Evolutionary conservation across 345 rosid species (phyloP), one percentile per base, ranked within the genome.

Genomic region (Rhodamnia argentea): DNA sequence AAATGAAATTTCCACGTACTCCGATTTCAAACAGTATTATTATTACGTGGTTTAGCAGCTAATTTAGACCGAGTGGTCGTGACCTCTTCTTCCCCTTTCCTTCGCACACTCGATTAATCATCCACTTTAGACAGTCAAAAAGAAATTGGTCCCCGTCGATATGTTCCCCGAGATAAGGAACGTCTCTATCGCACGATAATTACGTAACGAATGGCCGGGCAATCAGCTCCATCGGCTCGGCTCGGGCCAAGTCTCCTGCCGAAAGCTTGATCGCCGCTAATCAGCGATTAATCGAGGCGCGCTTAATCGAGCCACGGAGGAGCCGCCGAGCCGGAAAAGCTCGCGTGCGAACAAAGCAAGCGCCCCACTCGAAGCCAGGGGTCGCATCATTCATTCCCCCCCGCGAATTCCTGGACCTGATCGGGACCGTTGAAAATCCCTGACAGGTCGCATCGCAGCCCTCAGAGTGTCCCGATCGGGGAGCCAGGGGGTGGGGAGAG

Each of bases 261-360:
- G 2, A 10, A 23, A 56, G n/a, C n/a, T 57, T 3, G 11, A 10
- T 22, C 26, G 78, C 26, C 47, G 47, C 47, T 64, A 29, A 64
- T 64, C 47, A 4, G 81, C 26, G 13, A 18, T 5, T 20, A 11
- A 51, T 51, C 52, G 20, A 70, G 78, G 47, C 75, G 24, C 58
- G 20, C 20, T 6, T 18, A 22, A 23, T 10, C 5, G 0, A 23
- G 12, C 59, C 59, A 1, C 3, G 15, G 13, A 24, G 20, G 44
- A 64, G 76, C 23, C 76, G 76, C 42, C 76, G 78, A 70, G 78
- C 78, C 26, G 3, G 3, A n/a, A 37, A 1, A 42, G 47, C 26
- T 70, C 22, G 81, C 81, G 81, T 70, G 47, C 47, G 13, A 20
- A 70, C 81, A 70, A 70, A 70, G 81, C 81, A 70, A 70, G 76